Conservation (phyloP, 345 rosid genomes). For the Eutrema yunnanense region DNA sequence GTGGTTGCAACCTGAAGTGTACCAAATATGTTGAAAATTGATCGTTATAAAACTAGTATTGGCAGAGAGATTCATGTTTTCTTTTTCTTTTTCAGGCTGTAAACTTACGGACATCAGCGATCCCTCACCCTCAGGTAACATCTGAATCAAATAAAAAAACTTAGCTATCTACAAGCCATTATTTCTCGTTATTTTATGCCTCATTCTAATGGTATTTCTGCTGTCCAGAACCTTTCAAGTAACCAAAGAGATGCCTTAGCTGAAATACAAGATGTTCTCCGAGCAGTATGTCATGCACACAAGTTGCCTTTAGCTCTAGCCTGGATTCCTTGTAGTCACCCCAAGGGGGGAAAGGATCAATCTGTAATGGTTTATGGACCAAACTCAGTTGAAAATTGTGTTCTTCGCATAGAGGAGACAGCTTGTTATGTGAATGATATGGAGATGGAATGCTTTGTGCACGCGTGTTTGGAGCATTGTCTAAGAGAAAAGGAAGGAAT, state of each 20-base stretch:
- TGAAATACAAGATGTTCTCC: conserved; percentile 82
- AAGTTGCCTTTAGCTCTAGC: conserved; percentile 74
- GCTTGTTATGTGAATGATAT: conserved; percentile 75
- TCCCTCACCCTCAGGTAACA: conserved; percentile 44
- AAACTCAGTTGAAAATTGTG: conserved; percentile 36
- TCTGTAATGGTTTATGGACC: conserved; percentile 34
- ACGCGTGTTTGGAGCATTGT: conserved; percentile 66
- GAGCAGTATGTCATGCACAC: conserved; percentile 88
- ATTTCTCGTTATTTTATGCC: neutral
- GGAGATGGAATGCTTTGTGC: conserved; percentile 75
- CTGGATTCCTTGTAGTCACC: conserved; percentile 71
- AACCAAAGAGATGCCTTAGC: conserved; percentile 67
- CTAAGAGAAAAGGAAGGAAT: conserved; percentile 81
- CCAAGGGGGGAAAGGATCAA: conserved; percentile 39
- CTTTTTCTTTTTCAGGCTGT: conserved; percentile 61
- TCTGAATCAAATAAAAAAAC: neutral
- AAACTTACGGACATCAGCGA: conserved; percentile 49
- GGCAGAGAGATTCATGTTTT: conserved; percentile 13
- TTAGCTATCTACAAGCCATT: neutral
- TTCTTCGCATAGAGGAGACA: conserved; percentile 60
- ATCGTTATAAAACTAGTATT: neutral
- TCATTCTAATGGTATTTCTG: conserved; percentile 14
- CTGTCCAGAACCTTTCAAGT: conserved; percentile 61
- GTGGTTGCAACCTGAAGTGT: conserved; percentile 23
- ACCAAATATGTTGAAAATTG: neutral